Percentiles rank a stretch among this genome's conserved stretches.
phyloP scores from a whole-genome alignment of 306 rosid genomes.

The Trichosanthes cucumerina region DNA sequence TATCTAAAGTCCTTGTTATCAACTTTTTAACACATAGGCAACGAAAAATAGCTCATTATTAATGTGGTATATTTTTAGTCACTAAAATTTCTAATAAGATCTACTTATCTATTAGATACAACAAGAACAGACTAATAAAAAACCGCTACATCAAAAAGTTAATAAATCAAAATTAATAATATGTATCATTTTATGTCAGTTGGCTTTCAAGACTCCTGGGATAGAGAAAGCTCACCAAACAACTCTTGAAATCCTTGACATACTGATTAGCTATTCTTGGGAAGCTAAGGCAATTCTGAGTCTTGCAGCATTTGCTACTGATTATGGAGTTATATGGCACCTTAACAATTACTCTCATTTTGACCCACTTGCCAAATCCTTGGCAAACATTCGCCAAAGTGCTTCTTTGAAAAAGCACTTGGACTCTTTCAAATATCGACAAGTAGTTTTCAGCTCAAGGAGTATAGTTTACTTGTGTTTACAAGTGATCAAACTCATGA shows the following conservation, averaged over 20 bases:
- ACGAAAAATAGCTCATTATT: background rate
- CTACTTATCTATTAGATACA: background rate
- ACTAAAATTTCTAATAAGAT: background rate
- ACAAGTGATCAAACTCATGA: background rate
- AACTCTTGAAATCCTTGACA: background rate
- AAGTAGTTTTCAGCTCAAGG: background rate
- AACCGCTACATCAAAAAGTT: background rate
- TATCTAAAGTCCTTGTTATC: background rate
- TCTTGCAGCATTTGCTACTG: background rate
- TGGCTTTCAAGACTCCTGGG: conserved; percentile 2
- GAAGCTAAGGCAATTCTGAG: conserved; percentile 9
- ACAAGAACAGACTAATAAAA: background rate
- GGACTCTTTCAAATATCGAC: background rate
- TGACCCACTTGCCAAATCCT: conserved; percentile 1
- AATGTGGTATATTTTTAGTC: background rate
- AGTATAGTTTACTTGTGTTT: background rate
- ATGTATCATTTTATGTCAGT: background rate
- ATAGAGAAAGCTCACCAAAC: background rate
- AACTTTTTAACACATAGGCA: background rate
- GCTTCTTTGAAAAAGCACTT: background rate
- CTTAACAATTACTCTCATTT: background rate
- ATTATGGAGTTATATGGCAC: conserved; percentile 8
- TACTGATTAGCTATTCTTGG: background rate
- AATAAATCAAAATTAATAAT: too few relatives aligned
- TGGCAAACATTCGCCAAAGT: background rate